A percentile compares a stretch with the other conserved stretches of the same genome.
phyloP scores from a whole-genome alignment of 768 basidiomycete genomes.

The Suillus plorans region DNA sequence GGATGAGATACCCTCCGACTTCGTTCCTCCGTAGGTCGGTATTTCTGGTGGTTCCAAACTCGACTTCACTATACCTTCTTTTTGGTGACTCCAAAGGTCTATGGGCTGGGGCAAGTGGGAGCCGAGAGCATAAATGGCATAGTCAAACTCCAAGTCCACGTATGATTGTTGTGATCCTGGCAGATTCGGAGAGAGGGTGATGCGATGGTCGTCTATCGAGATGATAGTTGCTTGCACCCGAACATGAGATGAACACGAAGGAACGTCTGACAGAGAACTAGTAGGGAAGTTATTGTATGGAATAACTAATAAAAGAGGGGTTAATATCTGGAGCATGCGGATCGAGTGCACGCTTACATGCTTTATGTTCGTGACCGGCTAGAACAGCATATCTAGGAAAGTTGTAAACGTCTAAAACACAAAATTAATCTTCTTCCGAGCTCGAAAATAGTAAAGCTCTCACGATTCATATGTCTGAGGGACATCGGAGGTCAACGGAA shows the following conservation, averaged over 20 bases:
- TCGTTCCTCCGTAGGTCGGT: slow-evolving; percentile 40
- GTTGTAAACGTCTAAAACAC: slow-evolving; percentile 49
- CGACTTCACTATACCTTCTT: not conserved
- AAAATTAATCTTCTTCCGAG: not conserved
- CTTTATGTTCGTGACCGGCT: slow-evolving; percentile 64
- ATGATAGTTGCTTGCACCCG: slow-evolving; percentile 47
- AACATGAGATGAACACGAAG: slow-evolving; percentile 22
- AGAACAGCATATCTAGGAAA: slow-evolving; percentile 58
- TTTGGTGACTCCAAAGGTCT: slow-evolving; percentile 46
- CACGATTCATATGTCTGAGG: slow-evolving; percentile 49
- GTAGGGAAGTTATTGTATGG: slow-evolving; percentile 49
- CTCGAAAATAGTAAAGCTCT: slow-evolving; percentile 18
- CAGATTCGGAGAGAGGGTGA: slow-evolving; percentile 24
- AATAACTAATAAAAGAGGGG: slow-evolving; percentile 39
- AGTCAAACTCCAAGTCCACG: slow-evolving; percentile 46
- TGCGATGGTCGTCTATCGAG: slow-evolving; percentile 36
- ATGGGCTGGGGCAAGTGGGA: slow-evolving; percentile 55
- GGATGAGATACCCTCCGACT: slow-evolving; percentile 50
- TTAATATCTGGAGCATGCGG: not conserved
- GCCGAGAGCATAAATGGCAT: slow-evolving; percentile 60
- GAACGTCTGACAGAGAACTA: slow-evolving; percentile 14
- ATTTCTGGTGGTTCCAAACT: not conserved
- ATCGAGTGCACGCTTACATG: slow-evolving; percentile 39
- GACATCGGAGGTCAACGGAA: not conserved
- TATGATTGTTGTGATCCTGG: slow-evolving; percentile 15